A percentile compares a stretch with the other conserved stretches of the same genome.
Evolutionary conservation across 345 rosid genomes (phyloP).

Genomic region (Bruguiera gymnorhiza): DNA sequence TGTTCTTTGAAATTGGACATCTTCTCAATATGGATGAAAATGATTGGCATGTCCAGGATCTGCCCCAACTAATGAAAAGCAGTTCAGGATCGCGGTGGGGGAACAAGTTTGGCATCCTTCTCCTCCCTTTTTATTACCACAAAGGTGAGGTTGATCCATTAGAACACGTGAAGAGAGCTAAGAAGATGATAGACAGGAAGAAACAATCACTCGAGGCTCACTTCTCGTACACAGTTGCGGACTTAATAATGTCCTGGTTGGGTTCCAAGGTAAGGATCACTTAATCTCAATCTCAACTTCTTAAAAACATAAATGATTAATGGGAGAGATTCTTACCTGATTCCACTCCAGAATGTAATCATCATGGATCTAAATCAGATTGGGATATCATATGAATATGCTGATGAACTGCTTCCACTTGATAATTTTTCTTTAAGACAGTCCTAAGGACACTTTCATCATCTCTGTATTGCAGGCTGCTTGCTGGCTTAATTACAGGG

Average conservation of each 20-base stretch:
- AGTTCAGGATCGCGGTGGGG: conserved; percentile 43
- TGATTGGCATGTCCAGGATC: conserved; percentile 28
- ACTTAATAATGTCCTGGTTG: conserved; percentile 34
- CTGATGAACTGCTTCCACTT: too few relatives aligned
- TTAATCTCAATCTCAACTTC: neutral
- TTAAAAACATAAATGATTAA: neutral
- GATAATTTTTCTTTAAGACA: too few relatives aligned
- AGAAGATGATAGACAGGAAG: conserved; percentile 48
- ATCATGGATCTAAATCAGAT: too few relatives aligned
- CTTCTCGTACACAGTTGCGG: conserved; percentile 41
- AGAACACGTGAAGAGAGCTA: conserved; percentile 42
- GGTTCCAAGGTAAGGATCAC: conserved; percentile 42
- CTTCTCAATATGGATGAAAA: neutral
- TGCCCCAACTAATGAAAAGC: conserved; percentile 30
- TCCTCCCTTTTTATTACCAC: conserved; percentile 43
- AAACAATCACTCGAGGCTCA: conserved; percentile 47
- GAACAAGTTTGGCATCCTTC: conserved; percentile 50
- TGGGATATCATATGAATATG: too few relatives aligned
- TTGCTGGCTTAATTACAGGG: conserved; percentile 40
- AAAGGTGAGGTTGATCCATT: conserved; percentile 32
- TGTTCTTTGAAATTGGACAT: too few relatives aligned
- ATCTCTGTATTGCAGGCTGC: conserved; percentile 32
- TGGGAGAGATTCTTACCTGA: too few relatives aligned
- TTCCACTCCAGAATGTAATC: too few relatives aligned
- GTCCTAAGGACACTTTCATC: too few relatives aligned